These are phyloP conservation scores for Stemphylium beticola DNA, from an alignment of 2,329 filamentous ascomycete genomes.

Conservation along the genomic window DNA sequence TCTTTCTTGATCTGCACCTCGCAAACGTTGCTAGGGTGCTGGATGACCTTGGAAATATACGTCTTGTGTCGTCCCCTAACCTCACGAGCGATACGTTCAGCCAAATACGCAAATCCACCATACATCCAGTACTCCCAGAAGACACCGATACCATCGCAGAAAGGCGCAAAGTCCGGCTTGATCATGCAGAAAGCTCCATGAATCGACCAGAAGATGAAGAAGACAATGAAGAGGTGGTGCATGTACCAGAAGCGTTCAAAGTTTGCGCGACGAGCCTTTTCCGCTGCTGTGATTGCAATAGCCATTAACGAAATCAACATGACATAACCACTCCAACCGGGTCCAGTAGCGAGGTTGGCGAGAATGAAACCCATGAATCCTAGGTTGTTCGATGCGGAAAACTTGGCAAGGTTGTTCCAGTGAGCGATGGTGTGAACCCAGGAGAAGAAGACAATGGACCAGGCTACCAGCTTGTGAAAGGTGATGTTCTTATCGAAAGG, in stretches of 20 bases:
- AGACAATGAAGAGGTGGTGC: constrained; percentile 85
- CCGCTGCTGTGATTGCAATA: constrained; percentile 78
- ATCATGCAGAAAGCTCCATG: constrained; percentile 93
- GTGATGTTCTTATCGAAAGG: constrained; percentile 91
- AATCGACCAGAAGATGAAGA: constrained; percentile 91
- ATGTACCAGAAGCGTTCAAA: constrained; percentile 92
- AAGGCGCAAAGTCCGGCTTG: constrained; percentile 79
- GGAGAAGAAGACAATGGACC: constrained; percentile 88
- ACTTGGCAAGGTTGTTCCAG: constrained; percentile 84
- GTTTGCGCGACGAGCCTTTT: constrained; percentile 79
- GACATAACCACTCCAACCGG: constrained; percentile 85
- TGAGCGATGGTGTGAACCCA: constrained; percentile 87
- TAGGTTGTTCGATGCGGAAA: constrained; percentile 75
- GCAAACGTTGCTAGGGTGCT: constrained; percentile 86
- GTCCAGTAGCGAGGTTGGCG: constrained; percentile 78
- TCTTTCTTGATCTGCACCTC: constrained; percentile 95
- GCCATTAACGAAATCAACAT: constrained; percentile 81
- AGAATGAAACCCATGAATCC: constrained; percentile 79
- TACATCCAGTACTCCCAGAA: constrained; percentile 94
- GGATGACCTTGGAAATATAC: constrained; percentile 86
- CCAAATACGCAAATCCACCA: constrained; percentile 78
- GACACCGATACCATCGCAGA: constrained; percentile 76
- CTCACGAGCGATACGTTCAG: constrained; percentile 79
- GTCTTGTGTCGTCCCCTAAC: constrained; percentile 82
- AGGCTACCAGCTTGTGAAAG: constrained; percentile 83